Base-by-base conservation (phyloP, 805 yeast genomes). In the Candida ascalaphidarum region DNA sequence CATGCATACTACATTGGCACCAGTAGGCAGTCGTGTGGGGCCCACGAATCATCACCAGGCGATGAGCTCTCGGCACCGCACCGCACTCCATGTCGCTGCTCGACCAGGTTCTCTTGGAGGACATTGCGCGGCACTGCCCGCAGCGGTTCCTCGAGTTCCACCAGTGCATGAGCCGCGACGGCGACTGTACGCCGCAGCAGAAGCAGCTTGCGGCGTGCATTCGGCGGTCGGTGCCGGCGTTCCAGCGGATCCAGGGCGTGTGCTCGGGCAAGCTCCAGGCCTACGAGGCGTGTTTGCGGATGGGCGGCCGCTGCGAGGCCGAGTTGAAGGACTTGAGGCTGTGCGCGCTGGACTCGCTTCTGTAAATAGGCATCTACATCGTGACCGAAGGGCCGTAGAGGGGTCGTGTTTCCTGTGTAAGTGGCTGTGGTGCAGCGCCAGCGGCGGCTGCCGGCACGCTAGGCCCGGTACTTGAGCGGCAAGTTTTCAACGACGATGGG, bases 81-180 rank as follows among this genome's bases (percentile, higher is more conserved):
- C n/a, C n/a, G n/a, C n/a, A n/a, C n/a, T n/a, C n/a, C n/a, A n/a
- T n/a, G n/a, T n/a, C n/a, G n/a, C 18, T 63, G 9, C 52, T 83
- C 17, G 94, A 83, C 52, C 88, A 82, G 46, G 60, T 79, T 28
- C 67, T 83, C 18, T 69, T 83, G 36, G 86, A 81, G 36, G 94
- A 83, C 44, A 74, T 81, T 32, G 86, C 94, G 10, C 68, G 73
- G 30, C 60, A 66, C 44, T 83, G 95, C 49, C 92, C 94, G 0
- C 74, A 71, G 35, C 69, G 75, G 44, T 82, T 83, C 39, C 55
- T 82, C 32, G 71, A 67, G 16, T 83, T 78, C 50, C 89, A 83
- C 51, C 74, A 72, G 43, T 83, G 94, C 46, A 68, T 83, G 51
- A 53, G 74, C 20, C 62, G 59, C 17, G 77, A 77, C 22, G 67